A percentile compares a stretch with the other conserved stretches of the same genome.
These are phyloP conservation scores for Plasmodium gaboni DNA, from an alignment of 169 alveolate species.

Conservation along the genomic window DNA sequence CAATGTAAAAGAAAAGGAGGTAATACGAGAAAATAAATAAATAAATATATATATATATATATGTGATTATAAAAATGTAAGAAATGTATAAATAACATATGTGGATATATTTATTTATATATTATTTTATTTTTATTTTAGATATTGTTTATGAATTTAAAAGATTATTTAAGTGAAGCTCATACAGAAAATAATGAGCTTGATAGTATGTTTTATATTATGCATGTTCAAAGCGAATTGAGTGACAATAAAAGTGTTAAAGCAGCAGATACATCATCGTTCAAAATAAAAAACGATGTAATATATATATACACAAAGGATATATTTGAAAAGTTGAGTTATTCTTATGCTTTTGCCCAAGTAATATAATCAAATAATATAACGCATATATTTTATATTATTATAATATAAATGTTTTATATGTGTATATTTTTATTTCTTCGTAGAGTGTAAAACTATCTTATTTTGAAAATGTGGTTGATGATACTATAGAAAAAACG, in stretches of 20 bases:
- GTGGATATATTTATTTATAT: not conserved
- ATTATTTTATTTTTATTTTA: not conserved
- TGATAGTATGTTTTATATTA: conserved; percentile 57
- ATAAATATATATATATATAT: not conserved
- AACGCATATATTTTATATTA: not conserved
- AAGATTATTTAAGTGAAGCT: conserved; percentile 61
- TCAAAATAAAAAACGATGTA: conserved; percentile 84
- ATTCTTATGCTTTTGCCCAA: conserved; percentile 90
- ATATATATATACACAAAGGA: conserved; percentile 84
- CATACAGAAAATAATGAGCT: conserved; percentile 59
- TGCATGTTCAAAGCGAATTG: conserved; percentile 30
- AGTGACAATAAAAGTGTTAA: conserved; percentile 49
- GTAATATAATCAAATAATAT: conserved; percentile 17
- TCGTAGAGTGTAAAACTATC: conserved; percentile 87
- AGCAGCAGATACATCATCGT: conserved; percentile 81
- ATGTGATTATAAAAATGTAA: not conserved
- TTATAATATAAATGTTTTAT: not conserved
- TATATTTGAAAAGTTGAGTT: conserved; percentile 83
- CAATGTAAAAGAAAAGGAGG: conserved; percentile 79
- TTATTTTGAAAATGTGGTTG: conserved; percentile 88
- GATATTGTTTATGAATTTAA: conserved; percentile 32
- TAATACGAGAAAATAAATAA: conserved; percentile 21
- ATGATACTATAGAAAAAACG: conserved; percentile 88
- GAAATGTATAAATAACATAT: conserved; percentile 10
- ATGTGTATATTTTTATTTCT: not conserved